Evolutionary conservation across 306 rosid genomes (phyloP).

Genomic region (Biancaea sappan): DNA sequence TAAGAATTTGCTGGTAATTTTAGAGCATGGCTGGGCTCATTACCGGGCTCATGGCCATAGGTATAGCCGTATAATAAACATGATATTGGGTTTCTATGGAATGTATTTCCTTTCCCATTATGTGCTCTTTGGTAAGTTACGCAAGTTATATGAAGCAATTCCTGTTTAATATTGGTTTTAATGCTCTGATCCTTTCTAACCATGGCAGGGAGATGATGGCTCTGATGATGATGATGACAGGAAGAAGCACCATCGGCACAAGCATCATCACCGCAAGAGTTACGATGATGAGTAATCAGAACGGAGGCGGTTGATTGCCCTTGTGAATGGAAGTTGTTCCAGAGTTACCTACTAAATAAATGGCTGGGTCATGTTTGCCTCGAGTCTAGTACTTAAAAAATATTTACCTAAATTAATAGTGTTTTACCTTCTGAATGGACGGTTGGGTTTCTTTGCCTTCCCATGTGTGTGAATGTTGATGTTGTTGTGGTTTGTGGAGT

Average conservation of each 20-base stretch:
- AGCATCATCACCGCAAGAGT: conserved; percentile 66
- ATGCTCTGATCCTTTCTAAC: conserved; percentile 6
- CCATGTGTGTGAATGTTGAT: background rate
- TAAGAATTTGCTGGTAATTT: background rate
- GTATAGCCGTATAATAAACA: background rate
- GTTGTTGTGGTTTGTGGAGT: background rate
- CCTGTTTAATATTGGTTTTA: background rate
- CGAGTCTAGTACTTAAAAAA: conserved; percentile 34
- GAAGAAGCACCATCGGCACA: conserved; percentile 53
- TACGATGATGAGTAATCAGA: conserved; percentile 69
- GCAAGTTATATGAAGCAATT: background rate
- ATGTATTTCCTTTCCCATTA: background rate
- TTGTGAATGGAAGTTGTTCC: conserved; percentile 49
- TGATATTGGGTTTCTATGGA: background rate
- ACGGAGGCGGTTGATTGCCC: conserved; percentile 1
- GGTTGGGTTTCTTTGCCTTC: background rate
- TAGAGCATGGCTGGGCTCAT: background rate
- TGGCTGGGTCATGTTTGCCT: conserved; percentile 43
- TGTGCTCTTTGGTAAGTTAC: background rate
- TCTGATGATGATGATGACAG: conserved; percentile 54
- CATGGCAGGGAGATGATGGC: conserved; percentile 55
- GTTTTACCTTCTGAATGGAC: background rate
- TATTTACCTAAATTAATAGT: conserved; percentile 14
- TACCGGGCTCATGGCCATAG: background rate
- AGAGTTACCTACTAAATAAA: conserved; percentile 56